phyloP scores from a whole-genome alignment of 78 protist species.

The Planoprotostelium fungivorum region DNA sequence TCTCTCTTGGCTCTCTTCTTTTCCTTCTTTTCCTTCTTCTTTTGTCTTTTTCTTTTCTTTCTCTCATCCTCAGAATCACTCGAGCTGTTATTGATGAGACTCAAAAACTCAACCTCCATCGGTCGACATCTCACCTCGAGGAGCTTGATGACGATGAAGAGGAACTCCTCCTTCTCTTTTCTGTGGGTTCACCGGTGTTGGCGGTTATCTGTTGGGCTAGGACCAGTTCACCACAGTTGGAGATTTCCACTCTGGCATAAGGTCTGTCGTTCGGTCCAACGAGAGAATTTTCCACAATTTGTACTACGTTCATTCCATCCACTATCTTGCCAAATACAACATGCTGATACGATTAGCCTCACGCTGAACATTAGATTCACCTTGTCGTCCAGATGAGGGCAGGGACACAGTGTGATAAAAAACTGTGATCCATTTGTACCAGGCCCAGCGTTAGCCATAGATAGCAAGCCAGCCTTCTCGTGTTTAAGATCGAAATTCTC shows the following conservation, averaged over 20 bases:
- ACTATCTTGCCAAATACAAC: constrained; percentile 91
- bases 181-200: not conserved
- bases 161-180: constrained; percentile 4
- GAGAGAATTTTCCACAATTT: constrained; percentile 30
- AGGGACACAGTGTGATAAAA: constrained; percentile 81
- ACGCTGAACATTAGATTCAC: not conserved
- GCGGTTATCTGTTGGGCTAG: not conserved
- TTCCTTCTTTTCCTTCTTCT: constrained; percentile 2
- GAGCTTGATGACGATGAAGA: not conserved
- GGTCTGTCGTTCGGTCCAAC: constrained; percentile 39
- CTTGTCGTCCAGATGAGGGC: constrained; percentile 91
- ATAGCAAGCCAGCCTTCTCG: constrained; percentile 72
- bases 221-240: constrained; percentile 63
- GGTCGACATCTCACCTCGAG: not conserved
- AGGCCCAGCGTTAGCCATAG: constrained; percentile 93
- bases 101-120: not conserved
- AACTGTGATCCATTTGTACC: constrained; percentile 80
- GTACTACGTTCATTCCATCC: constrained; percentile 32
- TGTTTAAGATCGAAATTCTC: constrained; percentile 84
- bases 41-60: constrained; percentile 8
- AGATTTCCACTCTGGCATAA: constrained; percentile 42
- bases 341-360: constrained; percentile 67
- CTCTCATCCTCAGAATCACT: constrained; percentile 11
- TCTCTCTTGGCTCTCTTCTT: not conserved
- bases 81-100: constrained; percentile 10